Base-by-base conservation (phyloP, 2,329 filamentous ascomycete genomes). In the Aspergillus udagawae region DNA sequence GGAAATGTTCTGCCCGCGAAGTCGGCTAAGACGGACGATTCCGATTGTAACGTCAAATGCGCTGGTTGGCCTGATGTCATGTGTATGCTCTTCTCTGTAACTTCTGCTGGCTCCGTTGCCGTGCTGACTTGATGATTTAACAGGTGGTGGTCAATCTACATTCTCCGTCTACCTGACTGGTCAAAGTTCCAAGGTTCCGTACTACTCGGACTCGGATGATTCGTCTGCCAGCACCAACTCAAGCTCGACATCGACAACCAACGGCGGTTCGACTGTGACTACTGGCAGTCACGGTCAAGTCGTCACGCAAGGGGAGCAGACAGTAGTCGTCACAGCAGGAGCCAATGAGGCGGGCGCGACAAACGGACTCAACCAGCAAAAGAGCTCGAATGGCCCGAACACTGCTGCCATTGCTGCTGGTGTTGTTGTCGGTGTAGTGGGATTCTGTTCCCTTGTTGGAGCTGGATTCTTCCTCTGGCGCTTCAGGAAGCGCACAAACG, bases 331-430 rank as follows among this genome's bases (percentile, higher is more conserved):
- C 35, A 76, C 75, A 56, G 62, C 67, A 47, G 67, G 59, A 55
- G 66, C 61, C 64, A 73, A 1, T 64, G 73, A 3, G 68, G 60
- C 21, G 42, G 50, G 7, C 57, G 45, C 32, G 51, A 53, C 49
- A 51, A 53, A 20, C 9, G 49, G 14, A 38, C 54, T n/a, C 32
- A 53, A 47, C 42, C 54, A 49, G 54, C 53, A 35, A 35, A 61
- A 51, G 47, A 64, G 71, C 21, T 63, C 70, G 12, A 65, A 75
- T 53, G 77, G 80, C 8, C 79, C 86, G n/a, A 92, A 88, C 70
- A 89, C 86, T n/a, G 89, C 86, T 42, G 91, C 88, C 51, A 92
- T 97, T 64, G 92, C 89, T 20, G 93, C 87, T 9, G 93, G 93
- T 59, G 90, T 91, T 1, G 92, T 97, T 2, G 89, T 94, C 8